phyloP scores from a whole-genome alignment of 495 filamentous ascomycete genomes.

The Trichoderma gamsii region DNA sequence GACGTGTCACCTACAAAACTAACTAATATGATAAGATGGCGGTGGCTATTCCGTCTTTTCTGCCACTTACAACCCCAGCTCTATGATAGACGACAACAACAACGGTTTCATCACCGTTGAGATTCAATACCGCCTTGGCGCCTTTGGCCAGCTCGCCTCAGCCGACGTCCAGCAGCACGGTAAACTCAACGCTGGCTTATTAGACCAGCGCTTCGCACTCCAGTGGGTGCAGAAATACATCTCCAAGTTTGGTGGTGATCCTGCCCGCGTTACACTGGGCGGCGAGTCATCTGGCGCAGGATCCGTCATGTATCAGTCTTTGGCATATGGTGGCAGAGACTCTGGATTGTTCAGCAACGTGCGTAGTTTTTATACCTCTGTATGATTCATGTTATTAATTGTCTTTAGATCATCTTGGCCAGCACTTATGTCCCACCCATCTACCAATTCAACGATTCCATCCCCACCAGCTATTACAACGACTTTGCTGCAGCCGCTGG shows the following conservation, averaged over 20 bases:
- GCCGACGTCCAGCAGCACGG: constrained; percentile 28
- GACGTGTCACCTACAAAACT: neutral
- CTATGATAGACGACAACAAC: constrained; percentile 35
- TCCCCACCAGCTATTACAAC: constrained; percentile 45
- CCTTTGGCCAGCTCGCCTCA: neutral
- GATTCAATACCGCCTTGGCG: constrained; percentile 38
- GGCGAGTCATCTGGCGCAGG: constrained; percentile 68
- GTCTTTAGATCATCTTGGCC: constrained; percentile 37
- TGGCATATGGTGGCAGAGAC: constrained; percentile 29
- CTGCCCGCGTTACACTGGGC: constrained; percentile 57
- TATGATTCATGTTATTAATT: neutral
- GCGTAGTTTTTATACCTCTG: neutral
- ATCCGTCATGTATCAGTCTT: constrained; percentile 33
- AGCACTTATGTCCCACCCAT: constrained; percentile 46
- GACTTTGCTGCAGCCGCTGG: constrained; percentile 48
- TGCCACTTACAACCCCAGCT: constrained; percentile 33
- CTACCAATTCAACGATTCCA: constrained; percentile 41
- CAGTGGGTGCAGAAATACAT: constrained; percentile 72
- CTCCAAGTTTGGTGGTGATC: constrained; percentile 62
- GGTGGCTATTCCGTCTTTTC: constrained; percentile 37
- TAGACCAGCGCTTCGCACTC: constrained; percentile 63
- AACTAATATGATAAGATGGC: constrained; percentile 24
- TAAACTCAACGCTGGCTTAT: constrained; percentile 56
- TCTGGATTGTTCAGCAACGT: neutral
- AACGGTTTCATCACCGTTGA: constrained; percentile 42